These are phyloP conservation scores for Mucor velutinosus DNA, from an alignment of 371 early-diverging fungal genomes.

Conservation along the genomic window DNA sequence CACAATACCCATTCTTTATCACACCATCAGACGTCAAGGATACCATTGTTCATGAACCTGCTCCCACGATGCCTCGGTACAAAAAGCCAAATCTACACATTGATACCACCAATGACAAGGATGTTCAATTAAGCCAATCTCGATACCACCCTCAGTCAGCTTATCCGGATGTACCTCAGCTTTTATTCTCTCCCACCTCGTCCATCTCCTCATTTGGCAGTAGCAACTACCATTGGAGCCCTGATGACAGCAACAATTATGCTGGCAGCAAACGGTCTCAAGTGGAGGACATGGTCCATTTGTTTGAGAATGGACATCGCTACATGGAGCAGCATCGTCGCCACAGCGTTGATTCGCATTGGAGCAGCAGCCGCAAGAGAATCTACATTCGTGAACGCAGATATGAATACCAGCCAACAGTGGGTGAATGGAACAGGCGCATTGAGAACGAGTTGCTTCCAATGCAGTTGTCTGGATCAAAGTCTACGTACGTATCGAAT, in stretches of 20 bases:
- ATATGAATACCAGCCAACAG: constrained; percentile 24
- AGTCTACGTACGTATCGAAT: constrained; percentile 18
- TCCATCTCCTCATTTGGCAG: constrained; percentile 5
- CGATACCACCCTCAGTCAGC: background rate
- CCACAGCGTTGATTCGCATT: constrained; percentile 10
- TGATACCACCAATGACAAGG: background rate
- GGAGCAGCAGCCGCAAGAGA: background rate
- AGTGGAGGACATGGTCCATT: constrained; percentile 17
- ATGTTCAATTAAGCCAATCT: background rate
- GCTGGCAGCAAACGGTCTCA: background rate
- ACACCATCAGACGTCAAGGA: background rate
- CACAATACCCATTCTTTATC: background rate
- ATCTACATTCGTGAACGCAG: constrained; percentile 10
- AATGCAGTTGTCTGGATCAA: constrained; percentile 5
- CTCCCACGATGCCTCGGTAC: background rate
- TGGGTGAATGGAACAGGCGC: constrained; percentile 26
- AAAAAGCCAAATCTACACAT: background rate
- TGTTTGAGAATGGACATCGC: constrained; percentile 14
- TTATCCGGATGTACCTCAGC: background rate
- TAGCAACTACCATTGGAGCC: background rate
- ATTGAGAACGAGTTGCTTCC: background rate
- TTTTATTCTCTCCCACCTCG: constrained; percentile 3
- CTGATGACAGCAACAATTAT: background rate
- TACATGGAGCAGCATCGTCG: background rate
- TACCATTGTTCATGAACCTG: background rate